Evolutionary conservation across 2,329 filamentous ascomycete species (phyloP).

Genomic region (Huntiella decipiens): DNA sequence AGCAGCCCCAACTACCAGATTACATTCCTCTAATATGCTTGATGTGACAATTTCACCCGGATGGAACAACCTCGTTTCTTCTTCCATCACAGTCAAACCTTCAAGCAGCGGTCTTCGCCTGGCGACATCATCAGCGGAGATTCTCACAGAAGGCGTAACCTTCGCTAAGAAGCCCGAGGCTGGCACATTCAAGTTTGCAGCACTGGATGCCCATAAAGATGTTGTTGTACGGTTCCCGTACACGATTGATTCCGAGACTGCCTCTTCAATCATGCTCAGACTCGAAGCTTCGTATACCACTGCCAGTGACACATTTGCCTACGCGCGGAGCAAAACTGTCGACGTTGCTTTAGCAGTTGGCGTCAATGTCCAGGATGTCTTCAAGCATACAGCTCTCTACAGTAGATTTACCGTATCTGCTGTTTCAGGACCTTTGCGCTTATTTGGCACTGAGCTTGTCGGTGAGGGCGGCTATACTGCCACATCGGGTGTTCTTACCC

Average conservation of each 20-base stretch:
- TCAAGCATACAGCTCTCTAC: slow-evolving; percentile 65
- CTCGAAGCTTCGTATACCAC: slow-evolving; percentile 63
- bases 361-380: slow-evolving; percentile 92
- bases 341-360: slow-evolving; percentile 65
- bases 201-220: slow-evolving; percentile 25
- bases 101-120: slow-evolving; percentile 48
- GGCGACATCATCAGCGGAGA: slow-evolving; percentile 38
- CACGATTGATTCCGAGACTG: slow-evolving; percentile 51
- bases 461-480: slow-evolving; percentile 38
- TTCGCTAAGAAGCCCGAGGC: slow-evolving; percentile 32
- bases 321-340: slow-evolving; percentile 39
- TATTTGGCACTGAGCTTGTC: not conserved
- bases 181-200: slow-evolving; percentile 31
- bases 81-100: slow-evolving; percentile 42
- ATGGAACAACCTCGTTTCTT: slow-evolving; percentile 46
- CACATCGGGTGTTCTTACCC: slow-evolving; percentile 28
- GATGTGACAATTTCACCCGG: slow-evolving; percentile 57
- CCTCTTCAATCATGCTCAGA: slow-evolving; percentile 46
- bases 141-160: slow-evolving; percentile 22
- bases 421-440: slow-evolving; percentile 21
- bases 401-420: slow-evolving; percentile 85
- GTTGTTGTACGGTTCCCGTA: slow-evolving; percentile 57
- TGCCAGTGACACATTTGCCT: slow-evolving; percentile 42
- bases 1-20: slow-evolving; percentile 50
- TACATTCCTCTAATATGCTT: slow-evolving; percentile 61